Evolutionary conservation across 2,329 filamentous ascomycete species (phyloP), one percentile per base, ranked within the genome.

Genomic region (Exophiala lecanii-corni): DNA sequence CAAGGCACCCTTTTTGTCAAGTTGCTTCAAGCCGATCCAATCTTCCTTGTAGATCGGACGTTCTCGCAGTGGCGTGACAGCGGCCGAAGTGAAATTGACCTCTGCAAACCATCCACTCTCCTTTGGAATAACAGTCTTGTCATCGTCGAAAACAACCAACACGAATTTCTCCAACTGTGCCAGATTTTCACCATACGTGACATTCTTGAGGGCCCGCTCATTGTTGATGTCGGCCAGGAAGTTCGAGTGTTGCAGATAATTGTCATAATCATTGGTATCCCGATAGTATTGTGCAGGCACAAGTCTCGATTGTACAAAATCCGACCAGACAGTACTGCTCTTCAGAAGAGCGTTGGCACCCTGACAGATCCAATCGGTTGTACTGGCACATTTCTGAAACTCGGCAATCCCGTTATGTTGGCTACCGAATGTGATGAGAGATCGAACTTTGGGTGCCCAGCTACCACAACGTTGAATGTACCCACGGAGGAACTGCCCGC

Each of bases 211-310:
- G 15, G 42, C 58, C 9, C 89, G 76, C 75, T 98, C 92, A 63
- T 97, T 97, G 67, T 98, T 98, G 67, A 97, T 83, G 61, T 97
- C 91, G 7, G 91, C 92, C 6, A 98, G 72, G 65, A 94, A 96
- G 62, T 89, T 91, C 57, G 86, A 92, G 60, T 79, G 63, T 54
- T 82, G 78, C 15, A 97, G 76, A 61, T 97, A 98, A 20, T 73
- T 67, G 1, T 81, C 77, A 63, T 88, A 66, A 61, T 89, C 69
- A 44, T 71, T 63, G 43, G 78, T 77, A 53, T 89, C 79, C 39
- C 91, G 84, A 72, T 84, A 97, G 71, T 98, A 98, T 70, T 98
- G 92, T 21, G 92, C 91, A 1, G 92, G 92, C 3, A 98, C 86
- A 6, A 97, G 73, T 13, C 78, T 78, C 39, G 71, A 73, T 72